Conservation (phyloP, 306 rosid genomes). For the Alnus glutinosa region DNA sequence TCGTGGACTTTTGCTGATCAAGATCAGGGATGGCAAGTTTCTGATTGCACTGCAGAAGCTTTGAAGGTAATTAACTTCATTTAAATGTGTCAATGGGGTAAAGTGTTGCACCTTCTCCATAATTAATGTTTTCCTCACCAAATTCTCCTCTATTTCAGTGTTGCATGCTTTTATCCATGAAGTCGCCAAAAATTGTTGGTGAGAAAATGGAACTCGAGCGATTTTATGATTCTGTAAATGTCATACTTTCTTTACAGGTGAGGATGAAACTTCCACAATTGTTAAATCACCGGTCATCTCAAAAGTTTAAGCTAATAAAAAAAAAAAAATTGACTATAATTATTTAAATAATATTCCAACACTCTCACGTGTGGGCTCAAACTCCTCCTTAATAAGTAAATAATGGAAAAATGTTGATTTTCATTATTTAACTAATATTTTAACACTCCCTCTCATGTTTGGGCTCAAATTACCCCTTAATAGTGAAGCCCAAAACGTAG, state of each 20-base stretch:
- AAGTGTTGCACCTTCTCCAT: neutral
- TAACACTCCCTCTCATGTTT: too few relatives aligned
- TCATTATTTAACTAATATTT: too few relatives aligned
- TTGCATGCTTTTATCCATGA: constrained; percentile 55
- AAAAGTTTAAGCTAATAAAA: too few relatives aligned
- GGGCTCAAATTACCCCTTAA: too few relatives aligned
- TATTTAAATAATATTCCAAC: neutral
- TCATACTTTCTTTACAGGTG: constrained; percentile 65
- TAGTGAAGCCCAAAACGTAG: too few relatives aligned
- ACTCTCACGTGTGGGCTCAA: too few relatives aligned
- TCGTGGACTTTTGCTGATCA: constrained; percentile 78
- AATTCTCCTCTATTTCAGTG: constrained; percentile 39
- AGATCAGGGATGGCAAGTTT: constrained; percentile 91
- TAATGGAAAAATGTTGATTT: too few relatives aligned
- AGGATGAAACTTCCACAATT: constrained; percentile 5
- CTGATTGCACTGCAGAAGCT: constrained; percentile 82
- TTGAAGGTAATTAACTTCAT: constrained; percentile 45
- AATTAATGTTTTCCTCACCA: neutral
- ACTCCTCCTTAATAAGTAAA: too few relatives aligned
- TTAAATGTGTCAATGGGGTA: neutral
- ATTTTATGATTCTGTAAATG: constrained; percentile 60
- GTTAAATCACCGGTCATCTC: too few relatives aligned
- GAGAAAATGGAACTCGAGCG: constrained; percentile 62
- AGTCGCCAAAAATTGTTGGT: constrained; percentile 66
- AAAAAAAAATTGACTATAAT: too few relatives aligned